Evolutionary conservation across 2,329 filamentous ascomycete genomes (phyloP).

Genomic region (Paecilomyces fulvus): DNA sequence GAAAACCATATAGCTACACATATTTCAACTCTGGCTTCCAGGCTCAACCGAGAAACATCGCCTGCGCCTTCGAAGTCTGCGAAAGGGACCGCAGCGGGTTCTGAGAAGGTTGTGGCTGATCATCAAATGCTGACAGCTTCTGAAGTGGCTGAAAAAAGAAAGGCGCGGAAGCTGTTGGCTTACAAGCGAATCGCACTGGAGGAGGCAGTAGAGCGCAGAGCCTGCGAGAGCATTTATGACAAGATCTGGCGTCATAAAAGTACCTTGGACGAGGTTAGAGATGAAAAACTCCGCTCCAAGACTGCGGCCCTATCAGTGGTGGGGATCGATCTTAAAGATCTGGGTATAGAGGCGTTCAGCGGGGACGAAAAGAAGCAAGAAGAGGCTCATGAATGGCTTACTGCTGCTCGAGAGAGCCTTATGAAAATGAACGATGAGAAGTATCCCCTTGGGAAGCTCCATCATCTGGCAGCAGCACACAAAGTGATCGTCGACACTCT

Average conservation of each 20-base stretch:
- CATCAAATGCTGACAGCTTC: constrained; percentile 88
- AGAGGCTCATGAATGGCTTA: constrained; percentile 65
- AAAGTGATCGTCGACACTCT: constrained; percentile 89
- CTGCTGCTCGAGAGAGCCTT: constrained; percentile 62
- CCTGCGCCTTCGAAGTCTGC: constrained; percentile 48
- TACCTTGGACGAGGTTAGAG: constrained; percentile 88
- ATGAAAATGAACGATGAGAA: constrained; percentile 76
- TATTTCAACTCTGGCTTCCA: constrained; percentile 68
- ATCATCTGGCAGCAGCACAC: constrained; percentile 78
- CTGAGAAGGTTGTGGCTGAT: constrained; percentile 36
- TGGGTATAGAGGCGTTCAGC: constrained; percentile 66
- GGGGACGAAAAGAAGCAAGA: constrained; percentile 52
- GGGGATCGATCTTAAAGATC: constrained; percentile 76
- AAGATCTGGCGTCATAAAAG: constrained; percentile 85
- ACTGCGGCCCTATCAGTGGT: constrained; percentile 86
- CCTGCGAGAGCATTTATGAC: constrained; percentile 77
- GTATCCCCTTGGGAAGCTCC: constrained; percentile 84
- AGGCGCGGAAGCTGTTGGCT: constrained; percentile 68
- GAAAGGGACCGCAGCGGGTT: constrained; percentile 43
- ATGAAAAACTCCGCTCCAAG: constrained; percentile 89
- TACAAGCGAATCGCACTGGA: constrained; percentile 69
- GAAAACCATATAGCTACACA: constrained; percentile 79
- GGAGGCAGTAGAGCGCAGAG: constrained; percentile 79
- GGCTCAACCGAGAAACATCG: constrained; percentile 60
- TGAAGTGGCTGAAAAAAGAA: constrained; percentile 73